Evolutionary conservation across 176 grass and related monocot genomes (phyloP).

Genomic region (sorghum (Sorghum bicolor)): DNA sequence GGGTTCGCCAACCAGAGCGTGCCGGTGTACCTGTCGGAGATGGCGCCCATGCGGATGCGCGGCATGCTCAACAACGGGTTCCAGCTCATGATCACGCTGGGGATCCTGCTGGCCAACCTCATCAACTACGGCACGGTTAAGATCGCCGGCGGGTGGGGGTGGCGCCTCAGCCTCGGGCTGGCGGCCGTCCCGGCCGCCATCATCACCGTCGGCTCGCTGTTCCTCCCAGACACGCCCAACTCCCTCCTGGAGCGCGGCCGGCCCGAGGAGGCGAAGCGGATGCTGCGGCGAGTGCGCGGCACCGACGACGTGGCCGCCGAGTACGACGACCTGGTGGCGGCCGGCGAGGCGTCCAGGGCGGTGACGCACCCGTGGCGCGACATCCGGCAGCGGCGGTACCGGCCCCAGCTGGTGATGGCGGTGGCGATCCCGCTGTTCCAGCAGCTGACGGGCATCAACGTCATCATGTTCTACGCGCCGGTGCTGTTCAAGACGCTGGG

Average conservation of each 20-base stretch:
- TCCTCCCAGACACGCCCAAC: constrained; percentile 41
- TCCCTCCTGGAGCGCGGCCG: constrained; percentile 28
- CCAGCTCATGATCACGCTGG: constrained; percentile 28
- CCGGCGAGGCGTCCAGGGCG: background rate
- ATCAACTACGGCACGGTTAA: constrained; percentile 6
- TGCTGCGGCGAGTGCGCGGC: constrained; percentile 19
- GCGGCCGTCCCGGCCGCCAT: background rate
- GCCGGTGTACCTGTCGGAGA: constrained; percentile 43
- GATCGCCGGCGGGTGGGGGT: constrained; percentile 15
- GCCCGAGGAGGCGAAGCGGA: background rate
- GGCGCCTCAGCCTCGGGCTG: constrained; percentile 21
- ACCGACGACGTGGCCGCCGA: constrained; percentile 6
- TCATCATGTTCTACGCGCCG: constrained; percentile 79
- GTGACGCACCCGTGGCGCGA: background rate
- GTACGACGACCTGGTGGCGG: background rate
- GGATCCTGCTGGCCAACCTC: constrained; percentile 15
- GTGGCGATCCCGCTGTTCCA: constrained; percentile 57
- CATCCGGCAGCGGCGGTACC: background rate
- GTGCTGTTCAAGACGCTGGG: constrained; percentile 61
- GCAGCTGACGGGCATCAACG: constrained; percentile 75
- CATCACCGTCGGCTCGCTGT: constrained; percentile 13
- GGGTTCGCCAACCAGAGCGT: constrained; percentile 75
- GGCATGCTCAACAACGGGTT: constrained; percentile 43
- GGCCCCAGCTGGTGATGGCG: constrained; percentile 58
- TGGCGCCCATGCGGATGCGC: constrained; percentile 34